Evolutionary conservation across 2,329 filamentous ascomycete genomes (phyloP).

Genomic region (Fusarium sp.): DNA sequence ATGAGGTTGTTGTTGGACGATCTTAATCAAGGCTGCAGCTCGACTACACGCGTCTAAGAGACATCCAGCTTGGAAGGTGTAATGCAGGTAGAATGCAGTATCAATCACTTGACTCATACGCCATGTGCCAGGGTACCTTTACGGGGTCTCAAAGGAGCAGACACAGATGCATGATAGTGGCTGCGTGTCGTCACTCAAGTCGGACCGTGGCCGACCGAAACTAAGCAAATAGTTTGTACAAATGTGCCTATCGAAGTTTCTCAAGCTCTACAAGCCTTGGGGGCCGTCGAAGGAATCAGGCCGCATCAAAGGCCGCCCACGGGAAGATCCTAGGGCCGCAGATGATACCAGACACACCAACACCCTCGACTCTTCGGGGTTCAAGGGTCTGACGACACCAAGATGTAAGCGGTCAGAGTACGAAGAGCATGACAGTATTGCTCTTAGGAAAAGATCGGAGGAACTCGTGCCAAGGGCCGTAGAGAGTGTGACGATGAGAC

Average conservation of each 20-base stretch:
- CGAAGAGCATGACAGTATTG: neutral
- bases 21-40: conserved; percentile 26
- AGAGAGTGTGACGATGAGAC: conserved; percentile 22
- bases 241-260: conserved; percentile 8
- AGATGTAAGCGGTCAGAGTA: conserved; percentile 18
- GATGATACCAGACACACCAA: conserved; percentile 21
- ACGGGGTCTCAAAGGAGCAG: conserved; percentile 23
- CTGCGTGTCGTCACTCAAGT: conserved; percentile 18
- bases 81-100: conserved; percentile 22
- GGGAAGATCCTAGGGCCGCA: conserved; percentile 37
- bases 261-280: conserved; percentile 2
- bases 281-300: conserved; percentile 20
- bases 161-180: conserved; percentile 25
- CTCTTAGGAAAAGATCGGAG: conserved; percentile 24
- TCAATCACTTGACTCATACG: conserved; percentile 44
- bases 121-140: conserved; percentile 39
- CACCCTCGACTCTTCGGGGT: conserved; percentile 3
- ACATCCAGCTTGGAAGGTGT: conserved; percentile 30
- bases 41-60: conserved; percentile 21
- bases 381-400: conserved; percentile 6
- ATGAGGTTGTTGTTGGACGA: conserved; percentile 18
- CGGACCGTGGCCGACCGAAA: conserved; percentile 18
- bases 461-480: conserved; percentile 10
- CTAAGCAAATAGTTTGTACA: conserved; percentile 1
- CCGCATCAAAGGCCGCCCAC: conserved; percentile 34